A percentile compares a stretch with the other conserved stretches of the same genome.
phyloP scores from a whole-genome alignment of 1,284 basidiomycete genomes.

The Psilocybe mexicana region DNA sequence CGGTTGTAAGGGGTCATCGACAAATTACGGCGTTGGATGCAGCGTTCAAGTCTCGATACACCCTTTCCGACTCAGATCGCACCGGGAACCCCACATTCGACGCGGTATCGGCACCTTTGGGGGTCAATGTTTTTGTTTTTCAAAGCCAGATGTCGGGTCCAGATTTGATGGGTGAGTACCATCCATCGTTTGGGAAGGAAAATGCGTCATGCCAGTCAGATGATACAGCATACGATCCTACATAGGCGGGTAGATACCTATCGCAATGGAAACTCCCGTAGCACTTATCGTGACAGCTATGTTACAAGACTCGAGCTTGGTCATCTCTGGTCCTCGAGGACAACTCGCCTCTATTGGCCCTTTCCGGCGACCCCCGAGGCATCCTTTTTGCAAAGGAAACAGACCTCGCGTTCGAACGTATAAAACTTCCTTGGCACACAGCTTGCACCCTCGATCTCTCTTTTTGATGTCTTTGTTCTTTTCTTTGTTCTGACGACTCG shows the following conservation, averaged over 20 bases:
- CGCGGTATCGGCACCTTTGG: constrained; percentile 3
- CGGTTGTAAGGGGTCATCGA: constrained; percentile 22
- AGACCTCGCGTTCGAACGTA: no score
- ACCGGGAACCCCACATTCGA: constrained; percentile 9
- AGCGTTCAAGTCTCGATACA: not conserved
- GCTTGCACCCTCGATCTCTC: not conserved
- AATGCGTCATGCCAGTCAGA: constrained; percentile 23
- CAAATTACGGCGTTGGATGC: constrained; percentile 3
- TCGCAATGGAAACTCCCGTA: constrained; percentile 15
- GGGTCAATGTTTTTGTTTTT: constrained; percentile 10
- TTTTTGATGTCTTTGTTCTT: not conserved
- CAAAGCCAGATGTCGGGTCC: not conserved
- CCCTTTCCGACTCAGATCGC: constrained; percentile 2
- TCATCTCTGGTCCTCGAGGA: not conserved
- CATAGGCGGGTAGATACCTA: not conserved
- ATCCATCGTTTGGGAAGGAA: constrained; percentile 11
- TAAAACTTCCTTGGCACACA: no score
- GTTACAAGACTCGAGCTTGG: not conserved
- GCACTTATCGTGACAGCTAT: not conserved
- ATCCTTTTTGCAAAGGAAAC: no score
- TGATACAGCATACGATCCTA: not conserved
- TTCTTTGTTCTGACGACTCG: not conserved
- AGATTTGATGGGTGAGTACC: constrained; percentile 22
- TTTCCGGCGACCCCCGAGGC: not conserved
- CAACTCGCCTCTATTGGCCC: not conserved